A percentile compares a stretch with the other conserved stretches of the same genome.
phyloP scores from a whole-genome alignment of 495 filamentous ascomycete genomes.

The Clohesyomyces aquaticus region DNA sequence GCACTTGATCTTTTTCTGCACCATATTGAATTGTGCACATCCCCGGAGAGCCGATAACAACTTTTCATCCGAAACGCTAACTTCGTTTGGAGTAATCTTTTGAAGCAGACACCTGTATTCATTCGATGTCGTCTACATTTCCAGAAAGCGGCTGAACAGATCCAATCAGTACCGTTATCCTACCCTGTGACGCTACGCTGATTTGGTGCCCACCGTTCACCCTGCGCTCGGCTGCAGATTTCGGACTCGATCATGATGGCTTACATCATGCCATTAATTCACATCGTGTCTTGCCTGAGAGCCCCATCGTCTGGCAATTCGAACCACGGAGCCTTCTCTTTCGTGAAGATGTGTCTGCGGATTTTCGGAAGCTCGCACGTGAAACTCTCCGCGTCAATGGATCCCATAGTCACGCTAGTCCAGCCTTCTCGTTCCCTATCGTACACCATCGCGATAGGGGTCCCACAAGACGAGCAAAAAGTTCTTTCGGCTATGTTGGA shows the following conservation, averaged over 20 bases:
- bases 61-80: no score
- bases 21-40: no score
- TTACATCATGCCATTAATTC: not conserved
- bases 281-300: not conserved
- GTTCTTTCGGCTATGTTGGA: slow-evolving; percentile 18
- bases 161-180: no score
- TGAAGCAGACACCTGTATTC: no score
- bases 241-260: not conserved
- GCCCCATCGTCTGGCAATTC: slow-evolving; percentile 30
- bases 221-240: not conserved
- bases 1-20: no score
- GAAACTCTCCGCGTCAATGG: slow-evolving; percentile 21
- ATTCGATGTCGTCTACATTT: no score
- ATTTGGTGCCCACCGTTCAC: no score
- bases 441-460: slow-evolving; percentile 37
- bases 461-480: slow-evolving; percentile 32
- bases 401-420: slow-evolving; percentile 26
- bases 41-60: no score
- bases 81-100: no score
- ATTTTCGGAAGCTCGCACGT: slow-evolving; percentile 18
- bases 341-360: slow-evolving; percentile 30
- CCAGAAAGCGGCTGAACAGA: no score
- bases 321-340: slow-evolving; percentile 33
- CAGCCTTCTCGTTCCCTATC: not conserved
- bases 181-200: no score